Evolutionary conservation across 2,329 filamentous ascomycete genomes (phyloP).

Genomic region (Aspergillus sp.): DNA sequence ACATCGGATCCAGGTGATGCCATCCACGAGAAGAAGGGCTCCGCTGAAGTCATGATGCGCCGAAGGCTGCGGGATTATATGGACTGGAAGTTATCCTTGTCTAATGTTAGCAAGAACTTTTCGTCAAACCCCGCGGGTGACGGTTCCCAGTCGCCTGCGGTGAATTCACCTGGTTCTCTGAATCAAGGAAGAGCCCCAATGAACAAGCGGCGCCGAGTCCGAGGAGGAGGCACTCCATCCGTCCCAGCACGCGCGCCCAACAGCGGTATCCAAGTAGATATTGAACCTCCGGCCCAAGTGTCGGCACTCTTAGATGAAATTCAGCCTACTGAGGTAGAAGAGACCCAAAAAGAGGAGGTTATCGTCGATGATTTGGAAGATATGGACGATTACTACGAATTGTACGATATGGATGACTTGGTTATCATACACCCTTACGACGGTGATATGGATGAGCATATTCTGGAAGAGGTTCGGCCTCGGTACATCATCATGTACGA

Average conservation of each 20-base stretch:
- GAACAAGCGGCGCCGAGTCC: slow-evolving; percentile 82
- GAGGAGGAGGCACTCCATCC: slow-evolving; percentile 70
- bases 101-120: slow-evolving; percentile 68
- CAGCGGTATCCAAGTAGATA: slow-evolving; percentile 72
- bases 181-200: slow-evolving; percentile 63
- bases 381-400: slow-evolving; percentile 88
- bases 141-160: slow-evolving; percentile 24
- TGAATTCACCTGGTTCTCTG: slow-evolving; percentile 21
- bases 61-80: slow-evolving; percentile 83
- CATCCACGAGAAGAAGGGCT: slow-evolving; percentile 62
- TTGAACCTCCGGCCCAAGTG: slow-evolving; percentile 78
- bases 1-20: slow-evolving; percentile 52
- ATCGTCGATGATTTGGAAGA: slow-evolving; percentile 78
- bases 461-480: slow-evolving; percentile 92
- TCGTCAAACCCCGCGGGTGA: slow-evolving; percentile 31
- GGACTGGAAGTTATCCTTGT: slow-evolving; percentile 86
- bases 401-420: slow-evolving; percentile 88
- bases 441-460: slow-evolving; percentile 90
- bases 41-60: slow-evolving; percentile 85
- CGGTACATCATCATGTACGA: slow-evolving; percentile 99
- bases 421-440: slow-evolving; percentile 91
- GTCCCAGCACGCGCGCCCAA: slow-evolving; percentile 66
- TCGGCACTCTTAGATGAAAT: slow-evolving; percentile 80
- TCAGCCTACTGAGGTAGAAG: slow-evolving; percentile 75
- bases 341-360: slow-evolving; percentile 68